These are phyloP conservation scores for Boletus rufocinnamomeus DNA, from an alignment of 768 basidiomycete species.

Conservation along the genomic window DNA sequence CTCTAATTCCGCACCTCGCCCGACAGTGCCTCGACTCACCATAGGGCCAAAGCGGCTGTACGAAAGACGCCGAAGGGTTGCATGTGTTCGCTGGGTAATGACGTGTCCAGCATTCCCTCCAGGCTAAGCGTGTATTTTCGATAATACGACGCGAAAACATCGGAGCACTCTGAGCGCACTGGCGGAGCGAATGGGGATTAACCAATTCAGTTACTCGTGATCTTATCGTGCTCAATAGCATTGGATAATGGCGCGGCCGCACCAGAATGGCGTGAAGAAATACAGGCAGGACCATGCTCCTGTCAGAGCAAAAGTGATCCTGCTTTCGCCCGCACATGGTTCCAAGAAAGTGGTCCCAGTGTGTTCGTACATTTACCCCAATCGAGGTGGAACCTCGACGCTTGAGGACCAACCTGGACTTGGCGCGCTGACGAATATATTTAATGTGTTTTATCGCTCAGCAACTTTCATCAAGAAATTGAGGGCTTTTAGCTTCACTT, in stretches of 20 bases:
- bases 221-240: neutral
- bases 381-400: neutral
- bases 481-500: too few species aligned
- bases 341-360: neutral
- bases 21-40: neutral
- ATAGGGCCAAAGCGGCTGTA: too few species aligned
- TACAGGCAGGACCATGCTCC: neutral
- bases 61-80: too few species aligned
- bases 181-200: neutral
- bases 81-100: neutral
- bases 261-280: neutral
- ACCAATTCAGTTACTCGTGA: neutral
- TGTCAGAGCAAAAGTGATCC: neutral
- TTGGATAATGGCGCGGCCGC: neutral
- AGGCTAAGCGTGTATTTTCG: neutral
- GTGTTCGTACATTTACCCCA: neutral
- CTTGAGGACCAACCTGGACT: neutral
- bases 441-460: neutral
- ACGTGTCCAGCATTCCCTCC: neutral
- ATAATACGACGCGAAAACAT: neutral
- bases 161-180: neutral
- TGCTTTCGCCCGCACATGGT: neutral
- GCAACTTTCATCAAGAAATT: neutral
- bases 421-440: neutral
- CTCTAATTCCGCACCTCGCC: neutral